These are phyloP conservation scores for Tricholoma matsutake DNA, from an alignment of 768 basidiomycete species.

Conservation along the genomic window DNA sequence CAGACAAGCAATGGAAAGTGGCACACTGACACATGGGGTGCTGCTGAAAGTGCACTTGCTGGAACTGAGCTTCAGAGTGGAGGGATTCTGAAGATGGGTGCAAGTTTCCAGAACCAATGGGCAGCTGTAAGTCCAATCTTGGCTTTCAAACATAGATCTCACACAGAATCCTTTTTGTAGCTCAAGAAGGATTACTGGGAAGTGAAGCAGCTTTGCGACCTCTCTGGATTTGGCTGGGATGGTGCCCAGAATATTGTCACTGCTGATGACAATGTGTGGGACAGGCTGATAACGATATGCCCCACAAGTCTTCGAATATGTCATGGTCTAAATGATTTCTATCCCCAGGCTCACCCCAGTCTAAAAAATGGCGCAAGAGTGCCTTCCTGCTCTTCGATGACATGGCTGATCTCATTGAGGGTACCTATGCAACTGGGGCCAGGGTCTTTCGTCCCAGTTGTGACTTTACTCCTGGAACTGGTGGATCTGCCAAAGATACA, in stretches of 20 bases:
- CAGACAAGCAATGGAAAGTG: conserved; percentile 19
- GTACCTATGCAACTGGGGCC: conserved; percentile 12
- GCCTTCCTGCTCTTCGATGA: conserved; percentile 21
- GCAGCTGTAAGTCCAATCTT: conserved; percentile 7
- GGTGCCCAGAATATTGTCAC: conserved; percentile 19
- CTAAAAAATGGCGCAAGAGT: conserved; percentile 21
- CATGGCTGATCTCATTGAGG: conserved; percentile 15
- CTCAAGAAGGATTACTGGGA: conserved; percentile 20
- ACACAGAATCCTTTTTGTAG: conserved; percentile 10
- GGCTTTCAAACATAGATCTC: background rate
- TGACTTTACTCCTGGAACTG: background rate
- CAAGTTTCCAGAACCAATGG: conserved; percentile 15
- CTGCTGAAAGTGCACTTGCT: conserved; percentile 12
- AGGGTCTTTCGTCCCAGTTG: conserved; percentile 9
- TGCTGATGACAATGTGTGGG: conserved; percentile 27
- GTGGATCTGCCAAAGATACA: background rate
- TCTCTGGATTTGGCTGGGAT: conserved; percentile 30
- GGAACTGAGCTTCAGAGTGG: conserved; percentile 11
- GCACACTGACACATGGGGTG: conserved; percentile 14
- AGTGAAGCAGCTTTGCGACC: conserved; percentile 18
- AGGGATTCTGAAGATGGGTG: conserved; percentile 9
- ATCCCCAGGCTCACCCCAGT: conserved; percentile 11
- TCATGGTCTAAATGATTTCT: too few species aligned
- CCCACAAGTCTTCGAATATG: conserved; percentile 17
- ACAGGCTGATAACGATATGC: conserved; percentile 11